phyloP scores from a whole-genome alignment of 2,329 filamentous ascomycete species.

The Cytospora schulzeri region DNA sequence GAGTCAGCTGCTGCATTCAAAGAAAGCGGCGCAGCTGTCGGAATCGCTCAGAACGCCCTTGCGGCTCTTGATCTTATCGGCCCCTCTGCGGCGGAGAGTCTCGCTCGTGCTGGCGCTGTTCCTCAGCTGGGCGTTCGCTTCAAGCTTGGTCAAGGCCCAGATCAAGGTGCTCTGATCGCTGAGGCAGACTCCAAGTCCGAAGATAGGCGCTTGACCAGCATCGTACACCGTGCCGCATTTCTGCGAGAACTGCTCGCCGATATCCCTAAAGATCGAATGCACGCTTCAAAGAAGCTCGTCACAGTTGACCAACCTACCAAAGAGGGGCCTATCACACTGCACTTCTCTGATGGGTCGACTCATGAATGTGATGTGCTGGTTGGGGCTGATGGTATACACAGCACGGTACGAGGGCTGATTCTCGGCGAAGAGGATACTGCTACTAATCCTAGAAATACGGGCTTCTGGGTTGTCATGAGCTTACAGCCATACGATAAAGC shows the following conservation, averaged over 20 bases:
- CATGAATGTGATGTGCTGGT: constrained; percentile 41
- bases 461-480: constrained; percentile 31
- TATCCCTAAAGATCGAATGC: constrained; percentile 29
- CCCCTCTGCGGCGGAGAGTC: constrained; percentile 7
- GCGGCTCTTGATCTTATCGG: constrained; percentile 8
- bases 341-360: constrained; percentile 31
- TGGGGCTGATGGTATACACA: constrained; percentile 44
- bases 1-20: constrained; percentile 4
- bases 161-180: neutral
- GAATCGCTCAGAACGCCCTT: constrained; percentile 3
- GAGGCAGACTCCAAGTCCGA: neutral
- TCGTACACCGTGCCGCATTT: constrained; percentile 29
- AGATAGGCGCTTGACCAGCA: constrained; percentile 20
- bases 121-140: constrained; percentile 1
- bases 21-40: constrained; percentile 8
- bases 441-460: constrained; percentile 29
- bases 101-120: constrained; percentile 17
- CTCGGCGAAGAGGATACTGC: constrained; percentile 34
- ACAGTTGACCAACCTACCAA: constrained; percentile 5
- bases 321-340: constrained; percentile 22
- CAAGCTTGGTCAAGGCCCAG: constrained; percentile 1
- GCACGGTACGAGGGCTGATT: constrained; percentile 39
- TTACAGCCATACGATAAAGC: constrained; percentile 30
- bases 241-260: constrained; percentile 29
- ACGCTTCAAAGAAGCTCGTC: constrained; percentile 31